Base-by-base conservation (phyloP, 805 yeast species). In the Yarrowia alimentaria region DNA sequence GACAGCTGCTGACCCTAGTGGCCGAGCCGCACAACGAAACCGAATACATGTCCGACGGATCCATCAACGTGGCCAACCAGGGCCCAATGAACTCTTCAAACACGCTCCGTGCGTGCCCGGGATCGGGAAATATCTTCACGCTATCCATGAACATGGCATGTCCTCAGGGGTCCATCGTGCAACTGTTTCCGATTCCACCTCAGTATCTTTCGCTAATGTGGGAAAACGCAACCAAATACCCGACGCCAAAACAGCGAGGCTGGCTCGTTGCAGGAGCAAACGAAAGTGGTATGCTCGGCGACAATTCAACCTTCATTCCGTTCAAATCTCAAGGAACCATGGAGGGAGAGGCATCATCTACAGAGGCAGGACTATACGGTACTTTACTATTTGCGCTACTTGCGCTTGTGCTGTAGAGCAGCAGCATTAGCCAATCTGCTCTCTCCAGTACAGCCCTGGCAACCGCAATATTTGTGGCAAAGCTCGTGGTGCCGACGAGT, bases 11-110 rank as follows among this genome's bases (percentile, higher is more conserved):
- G 6, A 19, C 11, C 6, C 20, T 40, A 9, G 47, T 26, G 13
- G 11, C 11, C 3, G 8, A 28, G 2, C 33, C 47, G 3, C 47
- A 40, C 47, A 40, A 40, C 11, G 47, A 40, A 13, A 40, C 47
- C n/a, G 25, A 26, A 6, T 40, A 40, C 14, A 19, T 19, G 45
- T 5, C 1, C 7, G 33, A 40, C 22, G 47, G 47, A 14, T 13
- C 32, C 19, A 14, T 40, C 10, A 26, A 3, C 25, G 10, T 10
- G 7, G 25, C 25, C 25, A 10, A 22, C 25, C 25, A 22, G 10
- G 10, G 7, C 25, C 25, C 10, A 10, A 22, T 22, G 10, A 8
- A 8, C 25, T 10, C 25, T 7, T 22, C 10, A 22, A 22, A n/a
- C 22, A 24, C 17, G 6, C 13, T 19, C 30, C 18, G 6, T 9